Conservation (phyloP, 441 rosid species). For the Metrosideros polymorpha region DNA sequence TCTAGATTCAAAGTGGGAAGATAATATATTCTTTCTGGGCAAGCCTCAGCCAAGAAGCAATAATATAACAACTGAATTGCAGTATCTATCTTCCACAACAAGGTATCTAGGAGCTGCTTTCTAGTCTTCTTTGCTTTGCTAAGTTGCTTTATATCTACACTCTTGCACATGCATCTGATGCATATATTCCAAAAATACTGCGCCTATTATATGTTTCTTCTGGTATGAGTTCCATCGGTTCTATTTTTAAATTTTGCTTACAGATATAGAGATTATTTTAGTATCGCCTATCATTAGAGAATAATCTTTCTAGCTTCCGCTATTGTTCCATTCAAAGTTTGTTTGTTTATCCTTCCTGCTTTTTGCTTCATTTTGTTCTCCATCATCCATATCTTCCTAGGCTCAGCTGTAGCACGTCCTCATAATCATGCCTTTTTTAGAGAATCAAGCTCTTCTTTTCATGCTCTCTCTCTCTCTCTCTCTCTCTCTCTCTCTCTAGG, state of each 20-base stretch:
- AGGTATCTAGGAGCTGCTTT: background rate
- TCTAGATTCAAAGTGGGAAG: background rate
- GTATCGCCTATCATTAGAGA: background rate
- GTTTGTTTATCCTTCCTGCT: background rate
- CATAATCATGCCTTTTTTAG: background rate
- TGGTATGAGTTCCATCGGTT: background rate
- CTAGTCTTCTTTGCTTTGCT: background rate
- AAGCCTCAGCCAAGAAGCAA: background rate
- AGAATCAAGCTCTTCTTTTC: background rate
- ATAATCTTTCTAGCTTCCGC: background rate
- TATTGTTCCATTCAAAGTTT: background rate
- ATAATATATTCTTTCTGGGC: background rate
- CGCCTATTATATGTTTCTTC: background rate
- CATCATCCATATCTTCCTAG: background rate
- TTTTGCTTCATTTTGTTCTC: background rate
- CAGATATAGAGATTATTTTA: background rate
- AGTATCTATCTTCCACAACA: background rate
- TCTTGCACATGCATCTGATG: background rate
- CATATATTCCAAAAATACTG: background rate
- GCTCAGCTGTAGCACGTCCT: background rate
- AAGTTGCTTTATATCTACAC: background rate
- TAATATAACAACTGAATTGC: background rate
- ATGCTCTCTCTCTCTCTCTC: background rate
- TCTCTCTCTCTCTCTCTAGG: background rate
- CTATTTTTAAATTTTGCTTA: background rate